Evolutionary conservation across 1,139 yeast genomes (phyloP), one percentile per base, ranked within the genome.

Genomic region (Candida glucosophila): DNA sequence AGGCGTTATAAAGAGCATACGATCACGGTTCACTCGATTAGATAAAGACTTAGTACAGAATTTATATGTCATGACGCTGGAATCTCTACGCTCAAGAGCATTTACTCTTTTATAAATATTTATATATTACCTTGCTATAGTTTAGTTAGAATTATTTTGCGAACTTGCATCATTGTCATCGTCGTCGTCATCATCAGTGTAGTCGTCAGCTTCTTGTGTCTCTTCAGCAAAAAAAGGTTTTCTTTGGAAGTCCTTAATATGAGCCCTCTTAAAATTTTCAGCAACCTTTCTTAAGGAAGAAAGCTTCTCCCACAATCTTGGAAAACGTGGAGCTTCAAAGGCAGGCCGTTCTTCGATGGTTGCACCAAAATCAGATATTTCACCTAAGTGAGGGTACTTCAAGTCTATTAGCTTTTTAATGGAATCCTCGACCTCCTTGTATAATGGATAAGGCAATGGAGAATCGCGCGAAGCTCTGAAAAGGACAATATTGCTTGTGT

Each of bases 231-330:
- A 47, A 47, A 8, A 45, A 39, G 3, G 46, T 40, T 7, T 50
- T n/a, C n/a, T n/a, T n/a, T 85, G 94, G 62, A 86, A 86, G 56
- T 86, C 96, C 42, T 79, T 79, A 19, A 85, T 77, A 45, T 86
- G 96, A 0, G 96, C 96, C 45, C 66, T 67, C 15, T 79, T 77
- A n/a, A n/a, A n/a, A n/a, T n/a, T n/a, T 10, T 15, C 21, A n/a
- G n/a, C n/a, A n/a, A n/a, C n/a, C 23, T 12, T 12, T 8, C 22
- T 9, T 6, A 7, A 20, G 4, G 21, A 18, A 16, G 24, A 16
- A 8, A 13, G 10, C 9, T 19, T 26, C n/a, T n/a, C n/a, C n/a
- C n/a, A n/a, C n/a, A n/a, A n/a, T n/a, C n/a, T n/a, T n/a, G n/a
- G n/a, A n/a, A n/a, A n/a, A n/a, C n/a, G n/a, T n/a, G n/a, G n/a